Conservation (phyloP, 257 asterid species). For the Nicotiana attenuata region DNA sequence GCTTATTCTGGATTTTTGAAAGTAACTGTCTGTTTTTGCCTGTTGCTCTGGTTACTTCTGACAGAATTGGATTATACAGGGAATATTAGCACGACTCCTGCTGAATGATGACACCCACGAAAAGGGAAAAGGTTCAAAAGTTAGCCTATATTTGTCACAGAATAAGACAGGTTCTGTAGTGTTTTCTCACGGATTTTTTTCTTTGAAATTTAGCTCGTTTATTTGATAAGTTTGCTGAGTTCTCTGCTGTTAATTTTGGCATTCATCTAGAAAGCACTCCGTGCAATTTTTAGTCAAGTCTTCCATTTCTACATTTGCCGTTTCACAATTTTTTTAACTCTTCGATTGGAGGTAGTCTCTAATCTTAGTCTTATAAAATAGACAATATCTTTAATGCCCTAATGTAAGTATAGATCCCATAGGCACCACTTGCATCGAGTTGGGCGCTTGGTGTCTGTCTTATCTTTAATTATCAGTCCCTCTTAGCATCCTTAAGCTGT, state of each 20-base stretch:
- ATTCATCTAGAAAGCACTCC: neutral
- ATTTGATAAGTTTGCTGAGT: neutral
- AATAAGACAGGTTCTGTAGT: neutral
- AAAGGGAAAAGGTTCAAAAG: neutral
- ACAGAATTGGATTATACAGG: neutral
- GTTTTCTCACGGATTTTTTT: neutral
- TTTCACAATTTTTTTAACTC: neutral
- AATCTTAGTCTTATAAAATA: neutral
- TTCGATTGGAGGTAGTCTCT: neutral
- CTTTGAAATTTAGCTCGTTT: neutral
- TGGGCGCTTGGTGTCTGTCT: neutral
- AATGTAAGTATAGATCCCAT: neutral
- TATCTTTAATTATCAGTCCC: neutral
- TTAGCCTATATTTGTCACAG: neutral
- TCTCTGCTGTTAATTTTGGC: neutral
- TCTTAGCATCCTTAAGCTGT: neutral
- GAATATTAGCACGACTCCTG: neutral
- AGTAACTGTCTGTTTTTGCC: neutral
- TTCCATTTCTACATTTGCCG: neutral
- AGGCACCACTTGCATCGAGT: neutral
- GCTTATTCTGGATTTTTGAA: neutral
- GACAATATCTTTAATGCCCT: neutral
- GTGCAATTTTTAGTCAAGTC: neutral
- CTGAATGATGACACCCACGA: neutral
- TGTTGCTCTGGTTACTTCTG: neutral